Base-by-base conservation (phyloP, 1,284 basidiomycete species). In the Termitomyces sp. region DNA sequence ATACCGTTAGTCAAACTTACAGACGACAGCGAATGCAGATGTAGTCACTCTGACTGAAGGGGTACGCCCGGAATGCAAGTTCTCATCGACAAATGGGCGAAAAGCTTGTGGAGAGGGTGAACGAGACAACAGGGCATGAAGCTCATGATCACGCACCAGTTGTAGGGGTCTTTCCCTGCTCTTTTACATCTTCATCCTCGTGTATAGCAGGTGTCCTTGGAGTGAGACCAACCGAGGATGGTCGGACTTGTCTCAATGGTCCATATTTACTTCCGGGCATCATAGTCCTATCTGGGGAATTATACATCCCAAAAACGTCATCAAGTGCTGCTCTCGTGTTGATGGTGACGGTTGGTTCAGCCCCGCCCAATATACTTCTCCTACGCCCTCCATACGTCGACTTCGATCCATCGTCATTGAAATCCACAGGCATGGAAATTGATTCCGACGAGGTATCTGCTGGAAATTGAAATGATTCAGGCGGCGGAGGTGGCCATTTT, bases 231-330 rank as follows among this genome's bases (percentile, higher is more conserved):
- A 74, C 69, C 6, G 73, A 70, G 26, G 68, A 68, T 37, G 72
- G 65, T 37, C 85, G 81, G 19, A 88, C 70, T 62, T 78, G 83
- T 65, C 75, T 79, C 31, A 87, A 71, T 28, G 85, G 84, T 1
- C 84, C 84, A 63, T 88, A 78, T 62, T 88, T 88, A 60, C 80
- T 85, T 16, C 86, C 86, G 10, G 79, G 75, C 5, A 76, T 79
- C 45, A 80, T 78, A 0, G 88, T 91, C 70, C 86, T 87, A 56
- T 89, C 86, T 1, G 88, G 88, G 7, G 87, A 89, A 66, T 96
- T 95, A 67, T 93, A 95, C 84, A 97, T 91, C 53, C 86, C 87
- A 72, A 92, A 92, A 35, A 97, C 91, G 66, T 96, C 93, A n/a
- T 83, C 88, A 48, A 95, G 76, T 3, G 94, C 94, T 57, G 92